phyloP scores from a whole-genome alignment of 1,284 basidiomycete genomes.

The Sporisorium exsertum region DNA sequence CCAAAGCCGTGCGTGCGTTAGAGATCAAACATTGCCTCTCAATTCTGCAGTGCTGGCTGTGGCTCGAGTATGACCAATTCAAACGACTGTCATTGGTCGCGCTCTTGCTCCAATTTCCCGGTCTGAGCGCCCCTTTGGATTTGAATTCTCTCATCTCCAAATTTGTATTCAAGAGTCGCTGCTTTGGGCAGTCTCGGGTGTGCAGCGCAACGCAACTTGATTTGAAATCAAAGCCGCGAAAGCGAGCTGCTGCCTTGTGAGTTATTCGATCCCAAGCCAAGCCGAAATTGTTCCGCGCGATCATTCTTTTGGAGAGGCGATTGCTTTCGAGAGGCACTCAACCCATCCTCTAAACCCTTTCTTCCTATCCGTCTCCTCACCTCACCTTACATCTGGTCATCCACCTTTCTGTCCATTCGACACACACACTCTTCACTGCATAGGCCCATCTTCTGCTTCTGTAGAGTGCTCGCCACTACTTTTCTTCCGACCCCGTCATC shows the following conservation, averaged over 20 bases:
- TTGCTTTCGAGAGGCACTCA: neutral
- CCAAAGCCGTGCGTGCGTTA: slow-evolving; percentile 23
- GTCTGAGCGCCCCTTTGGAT: neutral
- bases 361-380: slow-evolving; percentile 14
- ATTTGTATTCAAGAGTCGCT: neutral
- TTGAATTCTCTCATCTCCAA: slow-evolving; percentile 4
- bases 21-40: slow-evolving; percentile 4
- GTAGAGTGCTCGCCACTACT: neutral
- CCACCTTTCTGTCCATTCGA: neutral
- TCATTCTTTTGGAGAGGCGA: slow-evolving; percentile 9
- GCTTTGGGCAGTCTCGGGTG: neutral
- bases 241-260: slow-evolving; percentile 11
- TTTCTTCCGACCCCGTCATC: neutral
- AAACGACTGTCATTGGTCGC: slow-evolving; percentile 46
- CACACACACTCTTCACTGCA: neutral
- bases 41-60: neutral
- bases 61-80: slow-evolving; percentile 40
- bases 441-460: neutral
- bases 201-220: slow-evolving; percentile 13
- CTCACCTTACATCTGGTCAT: slow-evolving; percentile 8
- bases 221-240: slow-evolving; percentile 37
- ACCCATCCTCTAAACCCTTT: slow-evolving; percentile 9
- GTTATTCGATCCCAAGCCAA: neutral
- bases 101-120: neutral
- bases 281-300: slow-evolving; percentile 31